Evolutionary conservation across 202 grass and related monocot species (phyloP).

Genomic region (Eragrostis tef): DNA sequence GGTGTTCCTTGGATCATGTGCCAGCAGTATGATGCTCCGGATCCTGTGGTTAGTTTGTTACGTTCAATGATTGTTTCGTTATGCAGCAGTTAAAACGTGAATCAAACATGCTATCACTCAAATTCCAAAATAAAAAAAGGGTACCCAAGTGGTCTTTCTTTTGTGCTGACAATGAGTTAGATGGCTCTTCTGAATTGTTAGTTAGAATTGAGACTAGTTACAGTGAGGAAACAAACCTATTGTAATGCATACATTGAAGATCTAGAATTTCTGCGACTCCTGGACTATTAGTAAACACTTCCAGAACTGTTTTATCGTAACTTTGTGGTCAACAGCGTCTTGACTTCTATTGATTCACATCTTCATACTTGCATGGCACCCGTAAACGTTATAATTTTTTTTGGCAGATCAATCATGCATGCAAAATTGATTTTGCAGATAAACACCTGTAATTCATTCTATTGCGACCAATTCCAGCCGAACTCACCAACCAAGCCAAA

Average conservation of each 20-base stretch:
- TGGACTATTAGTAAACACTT: neutral
- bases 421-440: conserved; percentile 62
- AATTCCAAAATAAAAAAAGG: neutral
- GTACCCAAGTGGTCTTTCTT: neutral
- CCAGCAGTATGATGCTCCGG: conserved; percentile 80
- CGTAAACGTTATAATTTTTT: neutral
- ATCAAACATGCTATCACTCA: neutral
- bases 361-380: neutral
- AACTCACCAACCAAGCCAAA: conserved; percentile 93
- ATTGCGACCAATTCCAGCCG: conserved; percentile 79
- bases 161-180: neutral
- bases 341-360: neutral
- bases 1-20: conserved; percentile 97
- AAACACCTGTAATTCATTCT: conserved; percentile 95
- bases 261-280: neutral
- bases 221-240: neutral
- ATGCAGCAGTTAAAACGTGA: conserved; percentile 8
- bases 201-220: neutral
- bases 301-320: neutral
- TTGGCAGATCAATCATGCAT: conserved; percentile 30
- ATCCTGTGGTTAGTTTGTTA: conserved; percentile 74
- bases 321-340: conserved; percentile 8
- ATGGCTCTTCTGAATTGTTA: neutral
- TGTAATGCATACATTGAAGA: neutral
- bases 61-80: neutral